A percentile compares a stretch with the other conserved stretches of the same genome.
These are phyloP conservation scores for Antrodiella citrinella DNA, from an alignment of 768 basidiomycete genomes.

Conservation along the genomic window DNA sequence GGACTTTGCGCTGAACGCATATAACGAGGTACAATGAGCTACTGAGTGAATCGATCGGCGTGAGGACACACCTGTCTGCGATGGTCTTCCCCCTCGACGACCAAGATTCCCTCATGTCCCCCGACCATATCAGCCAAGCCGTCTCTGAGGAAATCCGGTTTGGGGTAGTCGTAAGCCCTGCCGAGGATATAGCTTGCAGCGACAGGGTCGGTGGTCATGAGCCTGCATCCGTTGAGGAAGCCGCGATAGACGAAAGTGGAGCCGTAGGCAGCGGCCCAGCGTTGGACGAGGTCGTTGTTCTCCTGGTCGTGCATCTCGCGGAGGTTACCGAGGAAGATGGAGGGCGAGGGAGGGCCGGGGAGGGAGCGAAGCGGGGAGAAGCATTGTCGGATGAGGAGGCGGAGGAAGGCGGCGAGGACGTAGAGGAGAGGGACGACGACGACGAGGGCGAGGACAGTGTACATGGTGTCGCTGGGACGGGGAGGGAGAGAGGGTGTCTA, in stretches of 20 bases:
- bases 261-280: slow-evolving; percentile 41
- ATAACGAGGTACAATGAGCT: slow-evolving; percentile 4
- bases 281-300: slow-evolving; percentile 38
- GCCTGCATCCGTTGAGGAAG: slow-evolving; percentile 42
- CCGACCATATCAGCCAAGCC: slow-evolving; percentile 43
- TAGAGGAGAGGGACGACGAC: slow-evolving; percentile 20
- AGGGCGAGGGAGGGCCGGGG: slow-evolving; percentile 36
- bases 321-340: slow-evolving; percentile 46
- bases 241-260: slow-evolving; percentile 44
- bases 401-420: slow-evolving; percentile 29
- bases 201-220: slow-evolving; percentile 51
- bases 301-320: slow-evolving; percentile 50
- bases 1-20: slow-evolving; percentile 36
- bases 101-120: slow-evolving; percentile 41
- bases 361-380: slow-evolving; percentile 41
- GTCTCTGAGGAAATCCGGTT: slow-evolving; percentile 50
- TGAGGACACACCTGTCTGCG: slow-evolving; percentile 36
- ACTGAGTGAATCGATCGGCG: neutral
- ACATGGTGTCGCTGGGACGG: too few relatives aligned
- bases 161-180: slow-evolving; percentile 50
- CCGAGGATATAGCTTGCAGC: slow-evolving; percentile 52
- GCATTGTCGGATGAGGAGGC: slow-evolving; percentile 35
- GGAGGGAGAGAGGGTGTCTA: too few relatives aligned
- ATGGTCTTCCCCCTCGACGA: slow-evolving; percentile 49
- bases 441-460: slow-evolving; percentile 5